Evolutionary conservation across 331 rosid species (phyloP).

Genomic region (Dryas integrifolia): DNA sequence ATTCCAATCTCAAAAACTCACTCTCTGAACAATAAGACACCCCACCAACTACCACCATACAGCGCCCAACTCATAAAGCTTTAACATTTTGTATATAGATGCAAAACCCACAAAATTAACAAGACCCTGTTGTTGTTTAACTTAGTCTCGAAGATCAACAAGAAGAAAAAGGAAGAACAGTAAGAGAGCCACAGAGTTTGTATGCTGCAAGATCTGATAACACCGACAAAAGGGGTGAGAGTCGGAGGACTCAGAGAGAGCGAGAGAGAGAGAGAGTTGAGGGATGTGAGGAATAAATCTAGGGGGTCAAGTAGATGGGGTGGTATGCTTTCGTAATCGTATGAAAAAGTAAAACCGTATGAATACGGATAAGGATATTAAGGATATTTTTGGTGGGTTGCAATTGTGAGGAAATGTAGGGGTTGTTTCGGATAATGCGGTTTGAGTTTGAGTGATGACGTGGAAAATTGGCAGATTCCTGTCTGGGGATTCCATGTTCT

Average conservation of each 20-base stretch:
- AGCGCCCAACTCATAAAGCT: constrained; percentile 28
- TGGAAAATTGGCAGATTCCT: not conserved
- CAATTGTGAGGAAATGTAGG: not conserved
- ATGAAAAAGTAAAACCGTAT: not conserved
- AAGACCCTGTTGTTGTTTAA: not conserved
- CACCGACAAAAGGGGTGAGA: constrained; percentile 58
- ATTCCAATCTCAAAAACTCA: constrained; percentile 30
- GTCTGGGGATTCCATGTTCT: not conserved
- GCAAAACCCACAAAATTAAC: not conserved
- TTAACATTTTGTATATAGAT: constrained; percentile 33
- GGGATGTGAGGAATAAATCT: constrained; percentile 51
- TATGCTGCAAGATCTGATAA: constrained; percentile 50
- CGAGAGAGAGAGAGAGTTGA: constrained; percentile 3
- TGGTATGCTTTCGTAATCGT: constrained; percentile 22
- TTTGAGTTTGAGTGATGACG: not conserved
- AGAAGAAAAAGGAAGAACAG: constrained; percentile 19
- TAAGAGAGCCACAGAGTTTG: constrained; percentile 24
- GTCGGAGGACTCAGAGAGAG: constrained; percentile 13
- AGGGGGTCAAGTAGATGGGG: constrained; percentile 26
- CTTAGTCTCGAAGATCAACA: not conserved
- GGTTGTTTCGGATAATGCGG: not conserved
- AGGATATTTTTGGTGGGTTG: not conserved
- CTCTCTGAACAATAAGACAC: constrained; percentile 30
- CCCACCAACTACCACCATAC: constrained; percentile 51
- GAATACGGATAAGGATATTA: constrained; percentile 11